Base-by-base conservation (phyloP, 352 stramenopile species). In the Globisporangium yorkense region DNA sequence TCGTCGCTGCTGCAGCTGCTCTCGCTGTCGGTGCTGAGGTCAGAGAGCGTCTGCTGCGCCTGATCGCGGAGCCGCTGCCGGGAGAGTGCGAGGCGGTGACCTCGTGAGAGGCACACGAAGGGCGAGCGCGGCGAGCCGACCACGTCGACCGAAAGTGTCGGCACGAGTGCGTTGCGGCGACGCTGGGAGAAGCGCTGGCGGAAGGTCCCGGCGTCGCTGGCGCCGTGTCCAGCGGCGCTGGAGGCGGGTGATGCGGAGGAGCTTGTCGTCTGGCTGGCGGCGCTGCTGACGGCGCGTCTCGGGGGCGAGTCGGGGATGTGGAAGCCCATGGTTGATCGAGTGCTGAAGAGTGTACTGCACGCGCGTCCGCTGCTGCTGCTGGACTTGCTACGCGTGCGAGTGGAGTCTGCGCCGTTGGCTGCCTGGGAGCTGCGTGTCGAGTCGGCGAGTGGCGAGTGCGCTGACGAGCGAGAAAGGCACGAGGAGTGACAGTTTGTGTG, bases 141-240 rank as follows among this genome's bases (percentile, higher is more conserved):
- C 0, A 63, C 60, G 45, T 84, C 73, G n/a, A 81, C 64, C 5
- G 59, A 68, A 13, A 85, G 56, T 41, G 68, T 72, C 18, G 75
- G 74, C 12, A 85, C 57, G 53, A 89, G 77, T 4, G 80, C 80
- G 57, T 89, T 89, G 47, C 80, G 71, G 24, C 80, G 75, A 6
- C 68, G 75, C 10, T 39, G 61, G 40, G 44, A 27, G 51, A 61
- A 46, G 31, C 37, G 41, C 51, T 54, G 39, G 44, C 53, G 60
- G 54, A 51, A 57, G 4, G 53, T 66, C 46, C 15, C 54, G 12
- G 27, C 33, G 33, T 49, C 44, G 4, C 39, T 15, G 10, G 24
- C 39, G 2, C 8, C n/a, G 44, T 12, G 12, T 48, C 15, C 27
- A 21, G 31, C 8, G 20, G 7, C 2, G 24, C n/a, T 24, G 35